Evolutionary conservation across 1,284 basidiomycete species (phyloP).

Genomic region (Trametes versicolor): DNA sequence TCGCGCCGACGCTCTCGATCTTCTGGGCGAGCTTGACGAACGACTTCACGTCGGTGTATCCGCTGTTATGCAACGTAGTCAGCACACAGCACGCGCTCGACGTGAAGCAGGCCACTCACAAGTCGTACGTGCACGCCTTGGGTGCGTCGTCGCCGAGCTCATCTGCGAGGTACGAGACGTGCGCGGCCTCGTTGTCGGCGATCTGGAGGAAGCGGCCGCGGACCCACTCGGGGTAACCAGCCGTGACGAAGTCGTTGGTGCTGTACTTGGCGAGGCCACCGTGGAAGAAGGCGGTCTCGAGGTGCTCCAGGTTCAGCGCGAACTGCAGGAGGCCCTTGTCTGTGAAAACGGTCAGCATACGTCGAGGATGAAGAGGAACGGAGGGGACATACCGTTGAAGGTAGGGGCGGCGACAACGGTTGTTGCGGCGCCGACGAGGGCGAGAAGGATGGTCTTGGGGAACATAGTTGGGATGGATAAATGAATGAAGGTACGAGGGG

Average conservation of each 20-base stretch:
- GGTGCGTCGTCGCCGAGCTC: slow-evolving; percentile 62
- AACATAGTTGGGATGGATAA: slow-evolving; percentile 6
- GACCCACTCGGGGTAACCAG: slow-evolving; percentile 54
- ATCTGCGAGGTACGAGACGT: slow-evolving; percentile 46
- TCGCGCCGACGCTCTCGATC: slow-evolving; percentile 60
- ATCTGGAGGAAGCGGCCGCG: slow-evolving; percentile 58
- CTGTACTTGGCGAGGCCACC: slow-evolving; percentile 52
- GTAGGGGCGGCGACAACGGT: slow-evolving; percentile 9
- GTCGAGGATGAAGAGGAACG: neutral
- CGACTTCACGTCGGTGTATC: slow-evolving; percentile 50
- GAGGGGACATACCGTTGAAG: slow-evolving; percentile 10
- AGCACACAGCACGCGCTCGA: neutral
- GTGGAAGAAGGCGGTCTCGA: slow-evolving; percentile 55
- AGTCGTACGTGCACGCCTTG: slow-evolving; percentile 62
- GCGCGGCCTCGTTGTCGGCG: slow-evolving; percentile 59
- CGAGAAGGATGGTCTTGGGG: slow-evolving; percentile 12
- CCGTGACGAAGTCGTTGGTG: slow-evolving; percentile 51
- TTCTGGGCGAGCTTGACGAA: slow-evolving; percentile 61
- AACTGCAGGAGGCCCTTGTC: slow-evolving; percentile 56
- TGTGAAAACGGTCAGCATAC: slow-evolving; percentile 19
- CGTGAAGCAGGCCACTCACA: slow-evolving; percentile 50
- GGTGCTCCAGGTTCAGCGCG: slow-evolving; percentile 67
- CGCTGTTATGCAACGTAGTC: slow-evolving; percentile 45
- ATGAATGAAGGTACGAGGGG: neutral
- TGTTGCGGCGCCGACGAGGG: slow-evolving; percentile 5